These are phyloP conservation scores for Claviceps lovelessii DNA, from an alignment of 2,329 filamentous ascomycete genomes.

Conservation along the genomic window DNA sequence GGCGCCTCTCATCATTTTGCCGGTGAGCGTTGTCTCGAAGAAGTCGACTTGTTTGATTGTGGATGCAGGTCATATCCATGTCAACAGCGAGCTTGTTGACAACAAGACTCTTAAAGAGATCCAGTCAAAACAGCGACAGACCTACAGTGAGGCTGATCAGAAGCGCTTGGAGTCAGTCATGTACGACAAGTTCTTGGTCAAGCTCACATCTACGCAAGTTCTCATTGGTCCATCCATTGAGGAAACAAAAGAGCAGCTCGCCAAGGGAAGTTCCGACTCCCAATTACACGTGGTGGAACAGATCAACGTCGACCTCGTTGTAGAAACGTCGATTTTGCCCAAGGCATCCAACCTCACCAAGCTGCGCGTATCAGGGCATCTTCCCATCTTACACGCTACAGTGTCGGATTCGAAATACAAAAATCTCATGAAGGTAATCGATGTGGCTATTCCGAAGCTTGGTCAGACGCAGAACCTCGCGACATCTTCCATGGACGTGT, in stretches of 20 bases:
- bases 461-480: constrained; percentile 24
- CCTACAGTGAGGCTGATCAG: constrained; percentile 81
- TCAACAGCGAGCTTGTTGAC: constrained; percentile 87
- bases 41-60: constrained; percentile 81
- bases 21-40: constrained; percentile 73
- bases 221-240: constrained; percentile 89
- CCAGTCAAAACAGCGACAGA: constrained; percentile 75
- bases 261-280: constrained; percentile 49
- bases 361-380: constrained; percentile 76
- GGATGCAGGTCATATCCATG: constrained; percentile 89
- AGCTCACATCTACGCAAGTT: constrained; percentile 86
- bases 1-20: constrained; percentile 89
- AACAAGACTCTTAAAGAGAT: constrained; percentile 80
- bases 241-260: constrained; percentile 71
- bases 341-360: constrained; percentile 89
- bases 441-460: constrained; percentile 84
- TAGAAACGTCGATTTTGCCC: constrained; percentile 95
- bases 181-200: constrained; percentile 94
- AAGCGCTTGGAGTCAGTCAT: constrained; percentile 79
- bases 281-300: constrained; percentile 84
- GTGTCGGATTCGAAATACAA: constrained; percentile 96
- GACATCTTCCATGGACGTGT: constrained; percentile 11
- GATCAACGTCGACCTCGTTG: constrained; percentile 92
- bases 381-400: constrained; percentile 82
- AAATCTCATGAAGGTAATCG: constrained; percentile 86